phyloP scores from a whole-genome alignment of 306 rosid genomes.

The Sechiopsis laciniata region DNA sequence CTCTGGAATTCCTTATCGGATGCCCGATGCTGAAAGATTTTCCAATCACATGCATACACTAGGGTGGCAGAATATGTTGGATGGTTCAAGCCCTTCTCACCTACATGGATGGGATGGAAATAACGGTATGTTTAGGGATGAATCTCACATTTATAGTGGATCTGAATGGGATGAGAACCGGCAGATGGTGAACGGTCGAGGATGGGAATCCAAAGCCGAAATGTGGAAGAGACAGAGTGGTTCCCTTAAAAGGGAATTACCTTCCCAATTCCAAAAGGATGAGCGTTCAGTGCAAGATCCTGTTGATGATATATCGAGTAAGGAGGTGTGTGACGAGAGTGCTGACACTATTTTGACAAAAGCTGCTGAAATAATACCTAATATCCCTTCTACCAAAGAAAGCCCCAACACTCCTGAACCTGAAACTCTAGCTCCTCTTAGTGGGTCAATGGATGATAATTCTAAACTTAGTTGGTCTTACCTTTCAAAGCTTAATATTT shows the following conservation, averaged over 20 bases:
- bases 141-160: slow-evolving; percentile 63
- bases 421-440: slow-evolving; percentile 41
- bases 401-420: slow-evolving; percentile 35
- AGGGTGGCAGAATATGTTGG: slow-evolving; percentile 91
- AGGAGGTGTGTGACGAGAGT: slow-evolving; percentile 50
- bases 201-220: slow-evolving; percentile 84
- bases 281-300: slow-evolving; percentile 38
- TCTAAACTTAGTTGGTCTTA: slow-evolving; percentile 56
- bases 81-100: slow-evolving; percentile 85
- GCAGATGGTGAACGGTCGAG: slow-evolving; percentile 63
- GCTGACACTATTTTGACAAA: slow-evolving; percentile 36
- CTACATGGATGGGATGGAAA: slow-evolving; percentile 88
- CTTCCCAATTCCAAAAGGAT: slow-evolving; percentile 64
- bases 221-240: slow-evolving; percentile 76
- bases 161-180: slow-evolving; percentile 91
- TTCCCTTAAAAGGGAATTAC: slow-evolving; percentile 64
- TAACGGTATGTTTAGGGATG: slow-evolving; percentile 77
- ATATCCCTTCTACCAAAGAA: slow-evolving; percentile 44
- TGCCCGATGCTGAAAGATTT: slow-evolving; percentile 84
- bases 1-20: slow-evolving; percentile 79
- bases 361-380: slow-evolving; percentile 49
- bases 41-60: slow-evolving; percentile 79
- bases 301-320: slow-evolving; percentile 45
- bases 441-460: slow-evolving; percentile 35
- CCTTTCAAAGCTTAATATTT: slow-evolving; percentile 87